Evolutionary conservation across 2,329 filamentous ascomycete species (phyloP).

Genomic region (Cylindrodendrum hubeiense): DNA sequence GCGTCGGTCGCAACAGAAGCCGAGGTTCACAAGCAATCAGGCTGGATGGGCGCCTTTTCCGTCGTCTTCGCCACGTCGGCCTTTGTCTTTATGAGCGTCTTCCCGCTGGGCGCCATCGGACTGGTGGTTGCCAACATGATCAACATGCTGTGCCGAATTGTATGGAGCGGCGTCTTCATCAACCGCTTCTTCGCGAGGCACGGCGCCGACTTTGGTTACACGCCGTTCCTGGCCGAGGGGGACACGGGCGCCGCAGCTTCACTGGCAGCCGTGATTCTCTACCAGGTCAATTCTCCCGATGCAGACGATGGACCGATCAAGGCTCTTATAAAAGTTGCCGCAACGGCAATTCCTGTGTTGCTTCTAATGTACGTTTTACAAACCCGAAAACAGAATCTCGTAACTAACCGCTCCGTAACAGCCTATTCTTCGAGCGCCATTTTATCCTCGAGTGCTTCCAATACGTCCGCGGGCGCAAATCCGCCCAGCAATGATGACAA

Average conservation of each 20-base stretch:
- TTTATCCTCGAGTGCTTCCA: conserved; percentile 66
- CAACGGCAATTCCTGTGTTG: conserved; percentile 64
- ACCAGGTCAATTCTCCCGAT: conserved; percentile 41
- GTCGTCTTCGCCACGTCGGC: conserved; percentile 80
- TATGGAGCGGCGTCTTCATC: conserved; percentile 85
- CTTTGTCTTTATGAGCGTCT: conserved; percentile 78
- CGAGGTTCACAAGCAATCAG: conserved; percentile 81
- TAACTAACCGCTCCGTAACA: conserved; percentile 49
- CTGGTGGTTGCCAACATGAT: conserved; percentile 89
- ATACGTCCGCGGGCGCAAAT: conserved; percentile 52
- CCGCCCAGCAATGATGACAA: conserved; percentile 47
- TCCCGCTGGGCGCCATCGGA: conserved; percentile 80
- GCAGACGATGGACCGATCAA: conserved; percentile 45
- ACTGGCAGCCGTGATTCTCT: conserved; percentile 43
- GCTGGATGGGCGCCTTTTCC: conserved; percentile 89
- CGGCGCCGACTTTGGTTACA: conserved; percentile 48
- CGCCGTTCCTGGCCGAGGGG: conserved; percentile 44
- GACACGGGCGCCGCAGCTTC: conserved; percentile 40
- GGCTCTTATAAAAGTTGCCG: conserved; percentile 61
- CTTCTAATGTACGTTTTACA: conserved; percentile 69
- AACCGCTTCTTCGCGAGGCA: conserved; percentile 68
- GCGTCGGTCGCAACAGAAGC: conserved; percentile 83
- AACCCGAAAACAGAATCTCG: conserved; percentile 34
- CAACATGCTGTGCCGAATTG: conserved; percentile 88
- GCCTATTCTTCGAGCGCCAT: conserved; percentile 65